Percentiles rank a stretch among this genome's conserved stretches.
These are phyloP conservation scores for Geranomyces variabilis DNA, from an alignment of 192 early-diverging fungal genomes.

Conservation along the genomic window DNA sequence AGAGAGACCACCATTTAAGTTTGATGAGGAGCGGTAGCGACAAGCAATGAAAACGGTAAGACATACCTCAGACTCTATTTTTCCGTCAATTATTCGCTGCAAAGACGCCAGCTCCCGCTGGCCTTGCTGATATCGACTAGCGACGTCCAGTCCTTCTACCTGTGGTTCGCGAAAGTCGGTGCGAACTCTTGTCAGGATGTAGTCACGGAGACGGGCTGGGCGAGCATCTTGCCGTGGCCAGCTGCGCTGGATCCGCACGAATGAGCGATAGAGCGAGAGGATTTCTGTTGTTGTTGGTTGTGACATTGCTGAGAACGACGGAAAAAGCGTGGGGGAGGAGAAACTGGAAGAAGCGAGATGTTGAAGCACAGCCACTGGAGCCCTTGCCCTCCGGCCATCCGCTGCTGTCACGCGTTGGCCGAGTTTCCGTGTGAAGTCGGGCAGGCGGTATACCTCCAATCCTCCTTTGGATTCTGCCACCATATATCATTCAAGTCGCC, in stretches of 20 bases:
- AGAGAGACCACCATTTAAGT: too few relatives aligned
- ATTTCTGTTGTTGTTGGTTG: slow-evolving; percentile 22
- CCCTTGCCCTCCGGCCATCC: too few relatives aligned
- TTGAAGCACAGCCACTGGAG: too few relatives aligned
- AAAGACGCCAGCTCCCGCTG: slow-evolving; percentile 14
- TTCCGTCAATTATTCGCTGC: slow-evolving; percentile 14
- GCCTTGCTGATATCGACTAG: slow-evolving; percentile 4
- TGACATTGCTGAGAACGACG: background rate
- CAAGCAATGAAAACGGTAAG: background rate
- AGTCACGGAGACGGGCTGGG: slow-evolving; percentile 4
- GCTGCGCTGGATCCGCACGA: slow-evolving; percentile 20
- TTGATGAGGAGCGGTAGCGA: background rate
- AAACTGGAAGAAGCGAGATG: too few relatives aligned
- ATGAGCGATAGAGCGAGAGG: slow-evolving; percentile 28
- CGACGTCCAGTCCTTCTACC: background rate
- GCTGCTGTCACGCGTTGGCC: too few relatives aligned
- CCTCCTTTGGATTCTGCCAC: too few relatives aligned
- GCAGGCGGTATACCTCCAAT: too few relatives aligned
- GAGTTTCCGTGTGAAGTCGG: too few relatives aligned
- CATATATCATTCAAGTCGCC: too few relatives aligned
- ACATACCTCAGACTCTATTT: slow-evolving; percentile 26
- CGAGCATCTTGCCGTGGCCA: slow-evolving; percentile 31
- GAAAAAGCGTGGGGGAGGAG: background rate
- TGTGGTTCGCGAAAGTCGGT: slow-evolving; percentile 25
- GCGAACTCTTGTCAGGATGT: slow-evolving; percentile 15